Evolutionary conservation across 169 alveolate species (phyloP).

Genomic region (Cyclospora cayetanensis): DNA sequence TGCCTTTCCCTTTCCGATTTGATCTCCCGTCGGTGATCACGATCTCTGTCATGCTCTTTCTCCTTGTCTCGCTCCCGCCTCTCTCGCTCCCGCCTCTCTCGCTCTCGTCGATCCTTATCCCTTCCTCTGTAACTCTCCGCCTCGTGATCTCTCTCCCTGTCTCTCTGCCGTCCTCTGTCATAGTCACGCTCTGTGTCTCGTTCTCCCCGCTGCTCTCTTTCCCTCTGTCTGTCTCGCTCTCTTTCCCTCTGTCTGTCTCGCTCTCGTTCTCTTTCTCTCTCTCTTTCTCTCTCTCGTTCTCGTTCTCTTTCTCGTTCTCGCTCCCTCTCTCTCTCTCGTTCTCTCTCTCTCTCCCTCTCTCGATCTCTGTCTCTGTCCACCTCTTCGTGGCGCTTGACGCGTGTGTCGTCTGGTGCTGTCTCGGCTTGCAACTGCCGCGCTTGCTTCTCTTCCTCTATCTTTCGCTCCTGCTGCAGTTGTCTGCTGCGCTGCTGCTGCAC

Average conservation of each 20-base stretch:
- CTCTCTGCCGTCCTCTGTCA: not conserved
- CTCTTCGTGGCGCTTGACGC: not conserved
- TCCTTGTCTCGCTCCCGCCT: constrained; percentile 18
- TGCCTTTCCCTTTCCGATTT: not conserved
- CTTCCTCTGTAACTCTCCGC: not conserved
- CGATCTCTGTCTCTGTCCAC: not conserved
- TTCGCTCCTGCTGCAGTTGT: constrained; percentile 36
- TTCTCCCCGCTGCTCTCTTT: not conserved
- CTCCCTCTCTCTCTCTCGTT: not conserved
- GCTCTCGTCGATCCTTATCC: not conserved
- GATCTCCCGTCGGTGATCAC: not conserved
- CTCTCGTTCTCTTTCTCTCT: not conserved
- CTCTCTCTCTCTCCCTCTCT: not conserved
- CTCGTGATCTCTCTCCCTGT: not conserved
- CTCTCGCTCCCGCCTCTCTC: not conserved
- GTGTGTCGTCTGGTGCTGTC: not conserved
- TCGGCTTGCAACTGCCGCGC: constrained; percentile 22
- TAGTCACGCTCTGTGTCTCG: not conserved
- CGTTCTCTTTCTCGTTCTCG: not conserved
- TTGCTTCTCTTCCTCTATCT: not conserved
- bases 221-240: not conserved
- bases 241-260: not conserved
- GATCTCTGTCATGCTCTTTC: constrained; percentile 22
- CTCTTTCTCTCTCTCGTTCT: not conserved
- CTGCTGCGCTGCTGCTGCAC: constrained; percentile 45